Evolutionary conservation across 371 early-diverging fungal genomes (phyloP).

Genomic region (Lichtheimia ramosa): DNA sequence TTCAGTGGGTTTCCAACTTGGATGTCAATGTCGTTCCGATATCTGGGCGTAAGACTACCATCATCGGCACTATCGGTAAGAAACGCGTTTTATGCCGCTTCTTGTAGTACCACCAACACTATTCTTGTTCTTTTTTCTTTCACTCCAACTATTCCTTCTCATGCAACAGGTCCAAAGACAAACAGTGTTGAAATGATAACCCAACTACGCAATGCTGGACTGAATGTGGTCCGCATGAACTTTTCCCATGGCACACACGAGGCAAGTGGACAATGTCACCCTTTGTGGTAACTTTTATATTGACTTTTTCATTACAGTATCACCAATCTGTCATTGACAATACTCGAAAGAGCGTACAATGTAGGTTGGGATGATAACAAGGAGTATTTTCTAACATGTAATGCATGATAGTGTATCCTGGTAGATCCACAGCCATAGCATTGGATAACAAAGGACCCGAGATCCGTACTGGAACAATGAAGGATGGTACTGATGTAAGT

Average conservation of each 20-base stretch:
- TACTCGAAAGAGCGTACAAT: slow-evolving; percentile 63
- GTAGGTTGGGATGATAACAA: slow-evolving; percentile 20
- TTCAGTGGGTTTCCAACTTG: slow-evolving; percentile 76
- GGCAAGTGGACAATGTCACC: slow-evolving; percentile 13
- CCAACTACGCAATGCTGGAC: slow-evolving; percentile 85
- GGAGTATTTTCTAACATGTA: not conserved
- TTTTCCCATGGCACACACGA: slow-evolving; percentile 93
- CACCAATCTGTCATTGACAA: slow-evolving; percentile 83
- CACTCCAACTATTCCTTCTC: not conserved
- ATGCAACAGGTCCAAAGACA: slow-evolving; percentile 60
- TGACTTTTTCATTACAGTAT: slow-evolving; percentile 43
- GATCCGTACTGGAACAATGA: slow-evolving; percentile 81
- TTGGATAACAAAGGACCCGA: slow-evolving; percentile 89
- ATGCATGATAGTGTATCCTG: slow-evolving; percentile 36
- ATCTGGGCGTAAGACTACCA: slow-evolving; percentile 75
- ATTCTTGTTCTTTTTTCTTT: not conserved
- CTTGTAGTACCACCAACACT: too few species aligned
- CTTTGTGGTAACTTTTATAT: slow-evolving; percentile 6
- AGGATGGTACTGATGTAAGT: slow-evolving; percentile 55
- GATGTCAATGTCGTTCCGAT: slow-evolving; percentile 62
- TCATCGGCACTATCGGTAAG: slow-evolving; percentile 84
- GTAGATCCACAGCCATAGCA: slow-evolving; percentile 79
- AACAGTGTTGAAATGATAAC: slow-evolving; percentile 80
- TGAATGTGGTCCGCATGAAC: slow-evolving; percentile 95
- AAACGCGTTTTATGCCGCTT: not conserved